These are phyloP conservation scores for Eleusine indica DNA, from an alignment of 176 grass and related monocot genomes.

Conservation along the genomic window DNA sequence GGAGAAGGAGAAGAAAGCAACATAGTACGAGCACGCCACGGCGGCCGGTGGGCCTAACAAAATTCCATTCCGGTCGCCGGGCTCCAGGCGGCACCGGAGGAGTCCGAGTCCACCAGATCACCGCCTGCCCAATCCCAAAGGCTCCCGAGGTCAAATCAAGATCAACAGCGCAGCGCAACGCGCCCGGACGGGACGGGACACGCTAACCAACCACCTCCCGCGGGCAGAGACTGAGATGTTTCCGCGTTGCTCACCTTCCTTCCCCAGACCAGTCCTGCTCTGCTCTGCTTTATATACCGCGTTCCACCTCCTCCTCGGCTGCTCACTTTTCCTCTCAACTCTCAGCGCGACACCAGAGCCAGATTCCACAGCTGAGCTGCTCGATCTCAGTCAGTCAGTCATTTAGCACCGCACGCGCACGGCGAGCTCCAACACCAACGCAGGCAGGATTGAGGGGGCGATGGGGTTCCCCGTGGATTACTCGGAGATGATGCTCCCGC, in stretches of 20 bases:
- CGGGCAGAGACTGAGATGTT: conserved; percentile 26
- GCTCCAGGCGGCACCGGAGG: too few species aligned
- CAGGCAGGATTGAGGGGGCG: conserved; percentile 22
- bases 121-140: too few species aligned
- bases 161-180: too few species aligned
- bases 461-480: conserved; percentile 92
- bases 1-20: too few species aligned
- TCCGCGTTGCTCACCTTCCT: conserved; percentile 53
- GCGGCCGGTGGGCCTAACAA: too few species aligned
- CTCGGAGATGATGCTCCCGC: conserved; percentile 76
- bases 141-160: too few species aligned
- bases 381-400: background rate
- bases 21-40: too few species aligned
- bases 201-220: background rate
- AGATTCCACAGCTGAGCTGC: too few species aligned
- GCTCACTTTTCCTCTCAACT: background rate
- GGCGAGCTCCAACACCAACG: background rate
- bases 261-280: background rate
- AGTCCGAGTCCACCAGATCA: too few species aligned
- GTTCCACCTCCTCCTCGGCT: background rate
- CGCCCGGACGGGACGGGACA: too few species aligned
- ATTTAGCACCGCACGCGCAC: too few species aligned
- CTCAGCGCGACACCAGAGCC: background rate
- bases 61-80: too few species aligned
- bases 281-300: conserved; percentile 45